Percentiles rank a stretch among this genome's conserved stretches.
Conservation (phyloP, 176 grass and related monocot species). For the Musa itinerans region DNA sequence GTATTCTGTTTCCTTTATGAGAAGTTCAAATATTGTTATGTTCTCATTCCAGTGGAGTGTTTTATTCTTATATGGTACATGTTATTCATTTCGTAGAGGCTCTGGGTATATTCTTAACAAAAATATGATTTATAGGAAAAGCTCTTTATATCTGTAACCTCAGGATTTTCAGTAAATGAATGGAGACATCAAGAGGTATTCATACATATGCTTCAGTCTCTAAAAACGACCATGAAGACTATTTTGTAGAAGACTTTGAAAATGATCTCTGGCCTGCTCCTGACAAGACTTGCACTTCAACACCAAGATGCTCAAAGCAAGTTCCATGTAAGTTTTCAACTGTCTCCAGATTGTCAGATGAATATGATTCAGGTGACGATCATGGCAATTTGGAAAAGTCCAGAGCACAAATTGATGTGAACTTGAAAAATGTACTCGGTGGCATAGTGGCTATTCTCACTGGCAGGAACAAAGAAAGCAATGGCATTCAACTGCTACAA, state of each 20-base stretch:
- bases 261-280: slow-evolving; percentile 4
- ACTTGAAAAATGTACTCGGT: slow-evolving; percentile 47
- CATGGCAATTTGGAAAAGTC: slow-evolving; percentile 6
- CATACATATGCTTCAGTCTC: background rate
- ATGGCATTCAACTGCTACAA: slow-evolving; percentile 24
- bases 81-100: too few relatives aligned
- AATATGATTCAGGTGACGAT: slow-evolving; percentile 28
- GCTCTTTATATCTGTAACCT: background rate
- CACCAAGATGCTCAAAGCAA: slow-evolving; percentile 24
- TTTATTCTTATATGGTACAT: background rate
- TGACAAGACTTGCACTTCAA: slow-evolving; percentile 22
- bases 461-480: slow-evolving; percentile 25
- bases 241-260: background rate
- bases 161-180: background rate
- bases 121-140: background rate
- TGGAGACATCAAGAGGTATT: background rate
- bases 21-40: too few relatives aligned
- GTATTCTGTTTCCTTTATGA: too few relatives aligned
- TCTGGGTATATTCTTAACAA: background rate
- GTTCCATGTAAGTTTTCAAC: slow-evolving; percentile 14
- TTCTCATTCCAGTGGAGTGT: too few relatives aligned
- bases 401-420: slow-evolving; percentile 37
- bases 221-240: background rate
- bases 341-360: slow-evolving; percentile 25
- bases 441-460: slow-evolving; percentile 54